Percentiles rank a stretch among this genome's conserved stretches.
Conservation (phyloP, 306 rosid genomes). For the Mucuna pruriens region DNA sequence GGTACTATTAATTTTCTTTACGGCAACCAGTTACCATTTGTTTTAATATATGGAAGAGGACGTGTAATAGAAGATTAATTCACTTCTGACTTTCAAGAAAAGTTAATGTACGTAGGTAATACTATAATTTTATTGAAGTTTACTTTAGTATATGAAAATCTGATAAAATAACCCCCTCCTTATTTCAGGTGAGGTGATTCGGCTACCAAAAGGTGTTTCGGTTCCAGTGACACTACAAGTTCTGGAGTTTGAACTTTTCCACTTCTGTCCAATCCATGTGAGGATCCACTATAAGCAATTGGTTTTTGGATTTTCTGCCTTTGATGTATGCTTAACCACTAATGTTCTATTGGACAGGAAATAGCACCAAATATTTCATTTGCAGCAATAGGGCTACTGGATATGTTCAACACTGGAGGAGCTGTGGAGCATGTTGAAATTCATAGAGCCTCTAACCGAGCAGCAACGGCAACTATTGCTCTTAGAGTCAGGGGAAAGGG, state of each 20-base stretch:
- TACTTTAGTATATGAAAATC: not conserved
- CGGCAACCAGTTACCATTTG: conserved; percentile 44
- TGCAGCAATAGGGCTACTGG: conserved; percentile 85
- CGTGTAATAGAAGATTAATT: not conserved
- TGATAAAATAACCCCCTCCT: not conserved
- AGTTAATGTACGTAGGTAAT: not conserved
- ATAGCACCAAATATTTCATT: conserved; percentile 60
- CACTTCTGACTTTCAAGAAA: not conserved
- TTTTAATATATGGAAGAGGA: not conserved
- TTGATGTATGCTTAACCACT: not conserved
- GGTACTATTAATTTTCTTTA: conserved; percentile 46
- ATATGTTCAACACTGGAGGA: conserved; percentile 83
- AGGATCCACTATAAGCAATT: not conserved
- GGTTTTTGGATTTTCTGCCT: not conserved
- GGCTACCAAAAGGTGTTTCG: conserved; percentile 79
- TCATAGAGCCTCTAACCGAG: conserved; percentile 41
- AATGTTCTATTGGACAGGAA: conserved; percentile 50
- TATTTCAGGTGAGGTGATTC: conserved; percentile 72
- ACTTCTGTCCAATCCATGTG: conserved; percentile 82
- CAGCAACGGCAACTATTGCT: conserved; percentile 52
- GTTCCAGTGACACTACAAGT: conserved; percentile 80
- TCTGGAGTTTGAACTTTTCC: conserved; percentile 88
- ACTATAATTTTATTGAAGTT: not conserved
- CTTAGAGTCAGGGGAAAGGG: conserved; percentile 77
- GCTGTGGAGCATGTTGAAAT: conserved; percentile 71